phyloP scores from a whole-genome alignment of 2,329 filamentous ascomycete species.

The Fusarium phyllophilum region DNA sequence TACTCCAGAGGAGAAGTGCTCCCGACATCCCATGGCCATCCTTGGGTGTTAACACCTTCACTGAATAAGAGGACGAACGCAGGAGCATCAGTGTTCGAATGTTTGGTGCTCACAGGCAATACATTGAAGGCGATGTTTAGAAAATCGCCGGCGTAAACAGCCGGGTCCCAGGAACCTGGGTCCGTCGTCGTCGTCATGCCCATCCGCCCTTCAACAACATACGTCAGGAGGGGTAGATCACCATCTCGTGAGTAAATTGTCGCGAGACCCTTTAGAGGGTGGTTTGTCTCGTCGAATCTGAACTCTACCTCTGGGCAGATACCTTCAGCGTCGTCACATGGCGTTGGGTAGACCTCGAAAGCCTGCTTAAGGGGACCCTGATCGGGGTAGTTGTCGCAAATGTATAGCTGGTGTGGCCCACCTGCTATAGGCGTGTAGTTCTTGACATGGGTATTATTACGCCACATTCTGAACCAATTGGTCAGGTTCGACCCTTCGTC shows the following conservation, averaged over 20 bases:
- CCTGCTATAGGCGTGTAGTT: background rate
- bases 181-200: background rate
- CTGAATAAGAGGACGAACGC: background rate
- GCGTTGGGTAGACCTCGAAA: background rate
- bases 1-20: background rate
- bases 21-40: background rate
- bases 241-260: background rate
- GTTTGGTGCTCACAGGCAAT: background rate
- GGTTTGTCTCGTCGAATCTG: background rate
- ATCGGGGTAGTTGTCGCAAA: no score
- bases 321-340: background rate
- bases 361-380: no score
- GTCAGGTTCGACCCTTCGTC: background rate
- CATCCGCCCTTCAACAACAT: accelerated
- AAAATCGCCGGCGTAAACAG: no score
- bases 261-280: background rate
- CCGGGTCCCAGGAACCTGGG: background rate
- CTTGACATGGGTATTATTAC: background rate
- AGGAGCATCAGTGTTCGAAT: background rate
- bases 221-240: accelerated
- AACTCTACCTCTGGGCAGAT: background rate
- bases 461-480: background rate
- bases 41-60: accelerated
- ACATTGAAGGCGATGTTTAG: background rate
- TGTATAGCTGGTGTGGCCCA: no score